Evolutionary conservation across 1,284 basidiomycete genomes (phyloP), one percentile per base, ranked within the genome.

Genomic region (Tilletia indica): DNA sequence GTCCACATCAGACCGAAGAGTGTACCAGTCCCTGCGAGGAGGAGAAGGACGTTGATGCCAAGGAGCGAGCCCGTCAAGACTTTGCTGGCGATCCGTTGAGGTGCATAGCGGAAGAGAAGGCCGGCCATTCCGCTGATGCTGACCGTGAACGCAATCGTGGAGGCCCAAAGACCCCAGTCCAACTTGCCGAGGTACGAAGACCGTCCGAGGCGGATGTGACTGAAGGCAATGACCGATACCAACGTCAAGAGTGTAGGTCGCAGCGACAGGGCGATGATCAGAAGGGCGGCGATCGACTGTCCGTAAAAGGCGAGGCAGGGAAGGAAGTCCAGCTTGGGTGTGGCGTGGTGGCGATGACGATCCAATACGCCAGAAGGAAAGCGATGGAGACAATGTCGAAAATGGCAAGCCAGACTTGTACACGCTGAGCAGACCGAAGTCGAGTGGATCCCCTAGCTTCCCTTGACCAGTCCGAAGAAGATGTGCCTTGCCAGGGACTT

Each of bases 341-440:
- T n/a, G 12, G 34, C 3, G 12, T 39, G 34, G 61, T 64, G 8
- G 36, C 61, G 61, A 64, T 12, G 3, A 42, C 36, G 61, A 64
- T 34, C 61, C 61, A 64, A 16, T 64, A 64, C 34, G 36, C 9
- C 6, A 64, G 31, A 14, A 64, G 19, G 31, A 39, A 34, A 16
- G 36, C 61, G 61, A 39, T 19, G 14, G 61, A 34, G 34, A 64
- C 36, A 11, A 64, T 64, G 34, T 64, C 61, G 61, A 64, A 64
- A 12, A 64, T n/a, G 3, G 61, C 61, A 19, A 64, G 61, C 61
- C 61, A 64, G 31, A 34, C 61, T 34, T 64, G 61, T 5, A 64
- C 61, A 3, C 61, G 61, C 16, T 64, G 34, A 19, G 61, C 61
- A 16, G 61, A 64, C 4, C 61, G 61, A 38, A n/a, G 16, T 38